Percentiles rank a stretch among this genome's conserved stretches.
phyloP scores from a whole-genome alignment of 306 rosid species.

The Inga oerstediana region DNA sequence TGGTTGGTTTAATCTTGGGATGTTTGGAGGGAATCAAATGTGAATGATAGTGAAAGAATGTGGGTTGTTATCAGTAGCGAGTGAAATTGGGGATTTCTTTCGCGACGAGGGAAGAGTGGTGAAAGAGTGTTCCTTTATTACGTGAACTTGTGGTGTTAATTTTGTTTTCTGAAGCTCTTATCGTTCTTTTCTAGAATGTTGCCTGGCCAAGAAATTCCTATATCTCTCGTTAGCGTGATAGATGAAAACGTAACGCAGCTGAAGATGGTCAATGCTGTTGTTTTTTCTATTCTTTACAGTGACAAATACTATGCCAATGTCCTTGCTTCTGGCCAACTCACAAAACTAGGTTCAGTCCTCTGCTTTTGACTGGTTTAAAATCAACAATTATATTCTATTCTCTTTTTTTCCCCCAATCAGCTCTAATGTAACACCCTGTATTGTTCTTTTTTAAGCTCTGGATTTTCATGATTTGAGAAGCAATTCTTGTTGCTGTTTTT shows the following conservation, averaged over 20 bases:
- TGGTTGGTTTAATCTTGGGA: neutral
- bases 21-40: neutral
- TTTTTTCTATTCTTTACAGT: conserved; percentile 89
- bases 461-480: neutral
- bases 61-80: neutral
- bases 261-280: conserved; percentile 83
- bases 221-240: conserved; percentile 83
- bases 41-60: neutral
- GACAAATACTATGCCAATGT: conserved; percentile 81
- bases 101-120: no score
- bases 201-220: conserved; percentile 71
- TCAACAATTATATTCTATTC: neutral
- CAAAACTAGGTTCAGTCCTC: conserved; percentile 68
- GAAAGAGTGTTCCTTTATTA: no score
- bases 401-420: no score
- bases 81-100: no score
- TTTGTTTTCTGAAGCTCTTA: neutral
- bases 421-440: no score
- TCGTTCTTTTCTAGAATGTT: conserved; percentile 52
- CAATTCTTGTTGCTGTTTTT: neutral
- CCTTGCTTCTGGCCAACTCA: conserved; percentile 77
- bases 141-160: neutral
- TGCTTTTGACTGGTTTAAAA: conserved; percentile 16
- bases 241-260: conserved; percentile 95
- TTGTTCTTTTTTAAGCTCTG: neutral